Evolutionary conservation across 768 basidiomycete species (phyloP), one percentile per base, ranked within the genome.

Genomic region (Leccinellum rugosiceps): DNA sequence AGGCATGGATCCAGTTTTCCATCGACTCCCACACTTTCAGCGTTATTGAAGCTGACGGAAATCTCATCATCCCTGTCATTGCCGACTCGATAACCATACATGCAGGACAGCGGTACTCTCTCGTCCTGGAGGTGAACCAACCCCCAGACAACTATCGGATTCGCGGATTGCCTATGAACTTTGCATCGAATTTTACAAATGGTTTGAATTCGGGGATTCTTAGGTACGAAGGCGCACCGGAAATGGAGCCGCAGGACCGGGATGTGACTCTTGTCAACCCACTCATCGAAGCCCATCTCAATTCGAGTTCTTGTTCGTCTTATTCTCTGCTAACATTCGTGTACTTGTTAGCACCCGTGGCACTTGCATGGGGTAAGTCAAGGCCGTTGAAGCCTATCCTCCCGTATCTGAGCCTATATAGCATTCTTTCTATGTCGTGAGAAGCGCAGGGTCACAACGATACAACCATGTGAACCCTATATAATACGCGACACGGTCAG

Each of bases 401-500:
- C 50, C 3, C 11, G 30, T 13, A 31, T 49, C 41, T 48, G 43
- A 50, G 5, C 49, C 8, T 32, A 45, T 43, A 11, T 23, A 81
- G 77, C 79, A 81, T 50, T 44, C 69, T 1, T 80, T 81, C 61
- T 67, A 65, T 41, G 79, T 81, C 21, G 68, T 82, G 38, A 69
- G 76, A 21, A 78, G 70, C 58, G 77, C 77, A 2, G 74, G 71
- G 6, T 74, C 66, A 50, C 57, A 62, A 0, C 44, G 45, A 0
- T 76, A 76, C 58, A 83, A 83, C 60, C 81, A 72, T 55, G 45
- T 61, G 17, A 80, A 87, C 65, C 85, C 85, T 1, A 78, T n/a
- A n/a, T 81, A 57, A 73, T 72, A 45, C 74, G 84, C 50, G 85
- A 87, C 65, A 82, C 81, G 1, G 78, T 84, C 60, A 69, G 63